Evolutionary conservation across 2,329 filamentous ascomycete species (phyloP), one percentile per base, ranked within the genome.

Genomic region (Metarhizium sp.): DNA sequence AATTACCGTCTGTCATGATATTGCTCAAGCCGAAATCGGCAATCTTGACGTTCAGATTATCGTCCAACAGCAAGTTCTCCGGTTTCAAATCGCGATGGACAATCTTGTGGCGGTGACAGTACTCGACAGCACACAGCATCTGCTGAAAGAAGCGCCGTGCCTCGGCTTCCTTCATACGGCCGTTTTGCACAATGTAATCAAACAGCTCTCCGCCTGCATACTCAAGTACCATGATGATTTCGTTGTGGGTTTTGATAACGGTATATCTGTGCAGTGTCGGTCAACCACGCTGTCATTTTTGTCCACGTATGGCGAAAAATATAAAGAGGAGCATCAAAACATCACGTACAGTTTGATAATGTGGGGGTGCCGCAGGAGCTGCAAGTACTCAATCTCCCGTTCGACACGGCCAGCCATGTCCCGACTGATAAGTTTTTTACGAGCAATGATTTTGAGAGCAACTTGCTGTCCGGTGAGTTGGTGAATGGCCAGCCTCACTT

Each of bases 1-100:
- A 99, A 70, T 99, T 99, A 30, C 94, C 94, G 69, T 99, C 94
- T 0, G 94, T 97, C 94, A 99, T 99, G 74, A 99, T 99, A 69
- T 99, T 99, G 76, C 92, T 97, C 56, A 99, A 78, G 56, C 94
- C 94, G 63, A 99, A 99, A 73, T 99, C 94, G 65, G 94, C 94
- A 74, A 99, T 99, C 77, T 99, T 99, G 73, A 99, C 92, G 66
- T 99, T 96, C 67, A 96, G 86, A 57, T 95, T 87, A 61, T 95
- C 90, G 73, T 99, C 94, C 52, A 99, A 84, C 47, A 99, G 81
- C 51, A 99, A 75, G 68, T 99, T 99, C 77, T 99, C 94, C 10
- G 94, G 94, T 72, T 99, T 99, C 59, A 99, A 75, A 70, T 99
- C 94, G 69, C 94, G 87, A 72, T 99, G 94, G 45, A 97, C 94